phyloP scores from a whole-genome alignment of 805 yeast genomes.

The Cyberlindnera veronae region DNA sequence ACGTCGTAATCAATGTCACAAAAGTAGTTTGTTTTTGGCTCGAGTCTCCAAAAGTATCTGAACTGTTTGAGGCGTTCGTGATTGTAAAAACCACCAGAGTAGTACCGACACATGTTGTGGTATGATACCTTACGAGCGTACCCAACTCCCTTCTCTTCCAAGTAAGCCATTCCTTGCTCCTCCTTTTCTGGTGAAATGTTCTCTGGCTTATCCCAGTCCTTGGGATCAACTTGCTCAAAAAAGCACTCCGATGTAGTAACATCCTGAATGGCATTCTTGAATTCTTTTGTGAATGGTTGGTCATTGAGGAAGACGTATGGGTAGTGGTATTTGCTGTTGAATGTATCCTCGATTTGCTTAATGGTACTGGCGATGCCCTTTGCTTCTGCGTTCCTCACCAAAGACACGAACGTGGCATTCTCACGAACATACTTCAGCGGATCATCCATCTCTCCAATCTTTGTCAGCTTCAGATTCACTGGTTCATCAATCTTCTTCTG shows the following conservation, averaged over 20 bases:
- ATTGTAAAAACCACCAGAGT: constrained; percentile 60
- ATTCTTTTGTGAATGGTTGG: constrained; percentile 54
- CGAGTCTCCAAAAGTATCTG: constrained; percentile 78
- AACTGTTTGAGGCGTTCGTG: constrained; percentile 59
- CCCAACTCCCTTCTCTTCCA: constrained; percentile 44
- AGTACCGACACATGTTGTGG: constrained; percentile 84
- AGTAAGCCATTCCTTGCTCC: constrained; percentile 35
- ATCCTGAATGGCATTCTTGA: constrained; percentile 42
- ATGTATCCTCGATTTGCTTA: constrained; percentile 54
- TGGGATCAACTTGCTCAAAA: constrained; percentile 43
- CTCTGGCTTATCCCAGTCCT: constrained; percentile 59
- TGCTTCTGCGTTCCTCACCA: constrained; percentile 69
- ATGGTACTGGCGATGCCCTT: constrained; percentile 49
- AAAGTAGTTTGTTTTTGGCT: constrained; percentile 66
- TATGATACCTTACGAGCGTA: constrained; percentile 63
- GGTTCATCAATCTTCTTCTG: constrained; percentile 28
- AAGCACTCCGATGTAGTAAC: constrained; percentile 40
- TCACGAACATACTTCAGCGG: constrained; percentile 34
- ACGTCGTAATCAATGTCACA: constrained; percentile 74
- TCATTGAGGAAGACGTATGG: constrained; percentile 84
- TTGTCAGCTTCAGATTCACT: constrained; percentile 15
- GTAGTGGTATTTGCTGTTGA: constrained; percentile 68
- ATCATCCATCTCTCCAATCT: constrained; percentile 12
- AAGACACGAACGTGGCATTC: constrained; percentile 70
- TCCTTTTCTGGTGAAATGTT: constrained; percentile 47